phyloP scores from a whole-genome alignment of 2,329 filamentous ascomycete species.

The Stachybotrys echinatus region DNA sequence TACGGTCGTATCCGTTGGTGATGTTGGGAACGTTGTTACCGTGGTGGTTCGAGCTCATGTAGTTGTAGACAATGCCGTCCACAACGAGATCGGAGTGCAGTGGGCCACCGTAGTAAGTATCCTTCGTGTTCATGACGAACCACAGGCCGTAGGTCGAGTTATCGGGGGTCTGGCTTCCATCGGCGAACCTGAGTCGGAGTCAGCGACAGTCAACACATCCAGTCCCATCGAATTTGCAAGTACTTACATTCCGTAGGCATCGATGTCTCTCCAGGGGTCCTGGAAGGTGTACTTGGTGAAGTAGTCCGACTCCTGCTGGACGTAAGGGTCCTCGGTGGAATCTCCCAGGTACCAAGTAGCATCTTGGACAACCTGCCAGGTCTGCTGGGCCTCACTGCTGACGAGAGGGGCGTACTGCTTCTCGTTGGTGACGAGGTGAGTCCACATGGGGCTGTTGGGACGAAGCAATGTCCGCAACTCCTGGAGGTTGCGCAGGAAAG shows the following conservation, averaged over 20 bases:
- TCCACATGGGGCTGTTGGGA: constrained; percentile 56
- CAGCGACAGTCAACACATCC: background rate
- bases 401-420: constrained; percentile 44
- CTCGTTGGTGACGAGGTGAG: constrained; percentile 54
- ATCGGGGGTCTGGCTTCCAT: constrained; percentile 36
- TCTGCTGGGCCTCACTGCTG: constrained; percentile 28
- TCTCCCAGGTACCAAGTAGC: constrained; percentile 58
- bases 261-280: constrained; percentile 52
- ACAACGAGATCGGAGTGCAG: constrained; percentile 58
- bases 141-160: constrained; percentile 53
- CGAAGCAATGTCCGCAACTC: constrained; percentile 58
- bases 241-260: constrained; percentile 45
- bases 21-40: constrained; percentile 60
- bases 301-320: constrained; percentile 50
- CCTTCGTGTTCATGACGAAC: constrained; percentile 60
- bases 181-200: constrained; percentile 27
- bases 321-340: constrained; percentile 48
- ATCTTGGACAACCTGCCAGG: constrained; percentile 52
- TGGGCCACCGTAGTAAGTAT: constrained; percentile 58
- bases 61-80: constrained; percentile 63
- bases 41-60: constrained; percentile 57
- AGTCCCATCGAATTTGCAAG: background rate
- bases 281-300: constrained; percentile 64
- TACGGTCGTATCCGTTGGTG: constrained; percentile 58
- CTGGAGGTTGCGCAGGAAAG: constrained; percentile 52